A percentile compares a stretch with the other conserved stretches of the same genome.
These are phyloP conservation scores for Plasmodium gonderi DNA, from an alignment of 169 alveolate genomes.

Conservation along the genomic window DNA sequence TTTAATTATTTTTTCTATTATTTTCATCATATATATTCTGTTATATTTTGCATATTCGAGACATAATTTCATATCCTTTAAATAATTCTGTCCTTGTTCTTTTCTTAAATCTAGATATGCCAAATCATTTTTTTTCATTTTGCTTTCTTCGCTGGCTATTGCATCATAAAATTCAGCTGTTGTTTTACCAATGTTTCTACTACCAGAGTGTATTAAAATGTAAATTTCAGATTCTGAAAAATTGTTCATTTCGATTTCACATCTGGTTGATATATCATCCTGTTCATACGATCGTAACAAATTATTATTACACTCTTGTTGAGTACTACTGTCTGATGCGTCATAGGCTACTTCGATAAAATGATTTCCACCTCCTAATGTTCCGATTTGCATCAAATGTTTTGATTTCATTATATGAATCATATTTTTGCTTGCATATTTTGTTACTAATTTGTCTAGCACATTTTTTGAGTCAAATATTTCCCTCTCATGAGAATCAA, in stretches of 20 bases:
- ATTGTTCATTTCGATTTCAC: background rate
- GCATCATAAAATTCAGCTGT: slow-evolving; percentile 82
- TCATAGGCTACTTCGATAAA: slow-evolving; percentile 82
- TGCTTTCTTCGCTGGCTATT: slow-evolving; percentile 75
- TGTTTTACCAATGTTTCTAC: slow-evolving; percentile 83
- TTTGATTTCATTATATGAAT: slow-evolving; percentile 47
- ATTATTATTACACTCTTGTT: background rate
- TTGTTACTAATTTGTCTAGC: slow-evolving; percentile 26
- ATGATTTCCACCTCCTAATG: slow-evolving; percentile 86
- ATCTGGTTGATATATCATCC: background rate
- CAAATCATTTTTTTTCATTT: slow-evolving; percentile 66
- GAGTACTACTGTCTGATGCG: background rate
- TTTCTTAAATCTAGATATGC: slow-evolving; percentile 70
- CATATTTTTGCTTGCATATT: slow-evolving; percentile 36
- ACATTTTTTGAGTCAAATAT: slow-evolving; percentile 43
- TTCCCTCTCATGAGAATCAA: slow-evolving; percentile 70
- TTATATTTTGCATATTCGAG: slow-evolving; percentile 78
- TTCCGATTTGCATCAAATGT: slow-evolving; percentile 81
- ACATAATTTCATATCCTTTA: slow-evolving; percentile 83
- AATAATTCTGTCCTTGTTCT: slow-evolving; percentile 78
- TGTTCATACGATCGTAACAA: background rate
- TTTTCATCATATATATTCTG: slow-evolving; percentile 77
- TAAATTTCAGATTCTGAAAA: slow-evolving; percentile 76
- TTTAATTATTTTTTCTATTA: slow-evolving; percentile 58
- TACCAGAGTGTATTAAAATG: slow-evolving; percentile 85